A percentile compares a stretch with the other conserved stretches of the same genome.
phyloP scores from a whole-genome alignment of 2,329 filamentous ascomycete species.

The Cladosporium oxysporum region DNA sequence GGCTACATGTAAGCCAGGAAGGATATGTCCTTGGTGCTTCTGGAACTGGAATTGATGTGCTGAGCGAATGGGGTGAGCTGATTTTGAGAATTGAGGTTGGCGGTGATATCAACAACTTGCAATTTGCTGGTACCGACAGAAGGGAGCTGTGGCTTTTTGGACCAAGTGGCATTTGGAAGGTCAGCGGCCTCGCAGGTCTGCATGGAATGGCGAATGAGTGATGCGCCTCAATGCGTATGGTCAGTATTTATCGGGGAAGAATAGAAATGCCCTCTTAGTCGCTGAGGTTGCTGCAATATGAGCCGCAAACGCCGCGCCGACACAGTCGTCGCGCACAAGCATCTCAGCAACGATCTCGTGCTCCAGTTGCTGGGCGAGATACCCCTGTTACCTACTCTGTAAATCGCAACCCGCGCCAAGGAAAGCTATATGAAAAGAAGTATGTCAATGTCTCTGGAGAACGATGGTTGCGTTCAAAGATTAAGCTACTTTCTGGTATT shows the following conservation, averaged over 20 bases:
- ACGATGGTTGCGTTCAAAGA: neutral
- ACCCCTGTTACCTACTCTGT: too few species aligned
- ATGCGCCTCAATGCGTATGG: neutral
- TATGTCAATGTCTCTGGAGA: neutral
- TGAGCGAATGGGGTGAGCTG: conserved; percentile 26
- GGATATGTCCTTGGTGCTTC: conserved; percentile 27
- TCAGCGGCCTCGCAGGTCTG: conserved; percentile 22
- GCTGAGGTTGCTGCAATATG: too few species aligned
- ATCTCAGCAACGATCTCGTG: too few species aligned
- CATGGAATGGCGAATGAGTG: conserved; percentile 22
- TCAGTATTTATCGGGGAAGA: neutral
- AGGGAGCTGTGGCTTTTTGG: conserved; percentile 28
- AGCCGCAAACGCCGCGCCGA: too few species aligned
- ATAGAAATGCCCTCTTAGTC: too few species aligned
- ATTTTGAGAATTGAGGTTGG: conserved; percentile 27
- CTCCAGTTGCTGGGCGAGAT: too few species aligned
- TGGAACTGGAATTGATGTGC: conserved; percentile 27
- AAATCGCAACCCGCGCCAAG: too few species aligned
- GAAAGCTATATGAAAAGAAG: neutral
- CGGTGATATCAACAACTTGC: conserved; percentile 26
- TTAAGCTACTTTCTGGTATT: neutral
- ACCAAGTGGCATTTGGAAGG: conserved; percentile 23
- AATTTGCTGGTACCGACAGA: conserved; percentile 25
- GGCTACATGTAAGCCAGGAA: conserved; percentile 26
- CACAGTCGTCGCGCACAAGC: too few species aligned